Evolutionary conservation across 768 basidiomycete species (phyloP), one percentile per base, ranked within the genome.

Genomic region (Suillus paluster): DNA sequence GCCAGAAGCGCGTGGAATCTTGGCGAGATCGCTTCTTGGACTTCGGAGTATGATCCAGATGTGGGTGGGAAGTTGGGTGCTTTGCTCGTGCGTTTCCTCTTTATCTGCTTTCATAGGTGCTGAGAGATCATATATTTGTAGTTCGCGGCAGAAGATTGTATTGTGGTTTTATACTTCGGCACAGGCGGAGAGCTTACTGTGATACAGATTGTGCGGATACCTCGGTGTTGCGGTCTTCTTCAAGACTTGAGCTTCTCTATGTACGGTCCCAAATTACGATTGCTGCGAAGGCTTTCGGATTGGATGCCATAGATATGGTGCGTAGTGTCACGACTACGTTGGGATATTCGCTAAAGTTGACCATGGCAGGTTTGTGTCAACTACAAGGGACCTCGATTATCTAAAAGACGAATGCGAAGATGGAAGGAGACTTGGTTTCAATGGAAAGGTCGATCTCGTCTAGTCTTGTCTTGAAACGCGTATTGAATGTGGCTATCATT

Each of bases 61-160:
- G 71, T 69, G 8, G 89, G 88, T 19, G 86, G 89, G 14, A 68
- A 71, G 34, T 68, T 96, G 57, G 81, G 77, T 54, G 90, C 88
- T 9, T 77, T 95, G 52, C 76, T 95, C 70, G 91, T 90, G 71
- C 60, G 89, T 77, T 33, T 57, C 33, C 21, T 48, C 45, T 19
- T 57, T 5, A 33, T 38, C 36, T 15, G 14, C 59, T 14, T 2
- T n/a, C n/a, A n/a, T 19, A 34, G 63, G 42, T 57, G 48, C 39
- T 39, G 17, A 57, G 11, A n/a, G n/a, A n/a, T n/a, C n/a, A n/a
- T 36, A 30, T 39, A 33, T 45, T n/a, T 25, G 21, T 66, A 97
- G 95, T 98, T 97, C 73, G 95, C 93, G 3, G 93, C 95, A 23
- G 95, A 98, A 78, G 95, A 98, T 69, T 97, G 94, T 95, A 73